Evolutionary conservation across 2,329 filamentous ascomycete species (phyloP).

Genomic region (Chrysoporthe austroafricana): DNA sequence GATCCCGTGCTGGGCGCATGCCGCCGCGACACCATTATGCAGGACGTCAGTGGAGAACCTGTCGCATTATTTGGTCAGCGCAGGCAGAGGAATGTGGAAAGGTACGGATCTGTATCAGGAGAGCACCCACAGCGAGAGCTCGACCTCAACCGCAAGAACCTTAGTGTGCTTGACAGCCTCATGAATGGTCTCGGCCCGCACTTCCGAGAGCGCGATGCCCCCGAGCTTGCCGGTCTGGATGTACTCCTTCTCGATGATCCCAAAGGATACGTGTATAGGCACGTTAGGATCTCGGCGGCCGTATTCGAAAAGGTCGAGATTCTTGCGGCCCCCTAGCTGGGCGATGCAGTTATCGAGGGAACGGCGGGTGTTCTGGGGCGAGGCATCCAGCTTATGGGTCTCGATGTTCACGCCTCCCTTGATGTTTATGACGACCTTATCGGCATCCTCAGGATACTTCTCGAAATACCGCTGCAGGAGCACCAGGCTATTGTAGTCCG

Average conservation of each 20-base stretch:
- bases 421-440: slow-evolving; percentile 62
- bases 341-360: slow-evolving; percentile 61
- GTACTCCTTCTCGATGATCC: slow-evolving; percentile 50
- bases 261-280: slow-evolving; percentile 49
- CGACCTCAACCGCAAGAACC: slow-evolving; percentile 54
- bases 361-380: slow-evolving; percentile 55
- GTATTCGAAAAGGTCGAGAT: slow-evolving; percentile 63
- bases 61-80: too few species aligned
- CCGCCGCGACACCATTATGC: slow-evolving; percentile 53
- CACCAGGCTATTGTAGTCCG: slow-evolving; percentile 57
- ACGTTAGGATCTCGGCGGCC: slow-evolving; percentile 57
- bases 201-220: slow-evolving; percentile 54
- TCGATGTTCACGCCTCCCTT: slow-evolving; percentile 46
- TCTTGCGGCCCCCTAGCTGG: slow-evolving; percentile 55
- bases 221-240: slow-evolving; percentile 55
- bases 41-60: slow-evolving; percentile 46
- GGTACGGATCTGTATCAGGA: background rate
- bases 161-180: slow-evolving; percentile 48
- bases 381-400: slow-evolving; percentile 49
- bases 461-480: slow-evolving; percentile 65
- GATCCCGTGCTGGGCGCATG: slow-evolving; percentile 55
- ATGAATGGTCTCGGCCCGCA: slow-evolving; percentile 51
- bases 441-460: slow-evolving; percentile 64
- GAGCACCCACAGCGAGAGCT: slow-evolving; percentile 50
- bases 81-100: background rate